phyloP scores from a whole-genome alignment of 2,329 filamentous ascomycete species.

The Venturia asperata region DNA sequence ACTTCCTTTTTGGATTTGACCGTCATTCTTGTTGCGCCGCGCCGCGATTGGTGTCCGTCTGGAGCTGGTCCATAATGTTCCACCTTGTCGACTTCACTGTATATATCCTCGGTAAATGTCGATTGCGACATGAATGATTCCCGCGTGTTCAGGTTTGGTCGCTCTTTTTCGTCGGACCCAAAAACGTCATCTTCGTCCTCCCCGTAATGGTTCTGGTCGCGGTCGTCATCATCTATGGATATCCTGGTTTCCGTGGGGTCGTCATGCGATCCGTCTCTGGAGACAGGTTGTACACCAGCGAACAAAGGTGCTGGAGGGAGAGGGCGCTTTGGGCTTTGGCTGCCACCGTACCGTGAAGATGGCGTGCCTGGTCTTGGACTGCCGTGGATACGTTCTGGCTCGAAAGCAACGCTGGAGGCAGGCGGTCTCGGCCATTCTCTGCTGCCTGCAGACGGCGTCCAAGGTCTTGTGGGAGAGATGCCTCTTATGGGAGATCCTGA shows the following conservation, averaged over 20 bases:
- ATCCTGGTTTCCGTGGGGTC: slow-evolving; percentile 59
- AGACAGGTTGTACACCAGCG: slow-evolving; percentile 43
- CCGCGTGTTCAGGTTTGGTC: slow-evolving; percentile 54
- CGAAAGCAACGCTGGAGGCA: slow-evolving; percentile 65
- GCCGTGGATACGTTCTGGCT: slow-evolving; percentile 82
- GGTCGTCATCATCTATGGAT: slow-evolving; percentile 49
- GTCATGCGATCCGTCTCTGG: slow-evolving; percentile 34
- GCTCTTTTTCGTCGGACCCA: slow-evolving; percentile 51
- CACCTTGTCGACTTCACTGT: slow-evolving; percentile 37
- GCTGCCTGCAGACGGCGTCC: slow-evolving; percentile 44
- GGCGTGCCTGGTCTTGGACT: slow-evolving; percentile 85
- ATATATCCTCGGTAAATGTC: slow-evolving; percentile 49
- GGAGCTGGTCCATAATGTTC: slow-evolving; percentile 80
- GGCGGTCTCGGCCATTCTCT: slow-evolving; percentile 65
- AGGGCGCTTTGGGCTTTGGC: slow-evolving; percentile 70
- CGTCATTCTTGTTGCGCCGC: slow-evolving; percentile 69
- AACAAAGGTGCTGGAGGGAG: slow-evolving; percentile 86
- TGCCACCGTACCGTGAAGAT: slow-evolving; percentile 78
- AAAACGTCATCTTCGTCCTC: slow-evolving; percentile 63
- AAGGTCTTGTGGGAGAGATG: slow-evolving; percentile 42
- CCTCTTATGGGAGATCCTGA: slow-evolving; percentile 50
- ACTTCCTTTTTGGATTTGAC: slow-evolving; percentile 93
- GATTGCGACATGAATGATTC: slow-evolving; percentile 56
- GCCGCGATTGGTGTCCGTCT: slow-evolving; percentile 74
- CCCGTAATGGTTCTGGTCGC: neutral